Evolutionary conservation across 108 stramenopile species (phyloP), one percentile per base, ranked within the genome.

Genomic region (Skeletonema grethae): DNA sequence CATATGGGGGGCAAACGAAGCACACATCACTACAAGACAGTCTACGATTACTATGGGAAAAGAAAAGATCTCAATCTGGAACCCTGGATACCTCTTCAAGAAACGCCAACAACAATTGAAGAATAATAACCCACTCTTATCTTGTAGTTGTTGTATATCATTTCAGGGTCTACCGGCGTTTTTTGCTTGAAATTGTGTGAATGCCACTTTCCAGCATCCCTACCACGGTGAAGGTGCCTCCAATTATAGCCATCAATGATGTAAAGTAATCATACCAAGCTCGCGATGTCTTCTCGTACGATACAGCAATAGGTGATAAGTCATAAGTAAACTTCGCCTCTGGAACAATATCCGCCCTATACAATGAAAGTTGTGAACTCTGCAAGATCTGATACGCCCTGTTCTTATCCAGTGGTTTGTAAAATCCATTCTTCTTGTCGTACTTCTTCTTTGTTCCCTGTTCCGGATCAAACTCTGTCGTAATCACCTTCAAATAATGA

Each of bases 181-280:
- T 81, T 35, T 81, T 81, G 34, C 73, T 75, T 5, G 73, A 62
- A 36, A 81, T 67, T 13, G 80, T 46, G 39, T 81, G 72, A 29
- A 94, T 80, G 9, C 82, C 73, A 8, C 84, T 72, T 77, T 97
- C 96, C 15, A 99, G 30, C 77, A 99, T 85, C 25, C 98, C 98
- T 5, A 99, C 82, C 7, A 97, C 95, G 10, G 97, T 99, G 68
- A 99, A 99, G 10, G 95, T 96, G 1, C 98, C 98, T 16, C 98
- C 98, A 41, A 99, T 85, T 43, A 98, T 96, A 25, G 98, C 98
- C 87, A 96, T 90, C 38, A 98, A 35, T 28, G 92, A 95, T 7
- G 97, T 99, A 35, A 97, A 67, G 73, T 97, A 99, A 48, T 98
- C 97, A 70, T 98, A 99, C 98, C 97, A 96, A 53, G 60, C 79